Base-by-base conservation (phyloP, 768 basidiomycete species). In the Aureoboletus auriporus region DNA sequence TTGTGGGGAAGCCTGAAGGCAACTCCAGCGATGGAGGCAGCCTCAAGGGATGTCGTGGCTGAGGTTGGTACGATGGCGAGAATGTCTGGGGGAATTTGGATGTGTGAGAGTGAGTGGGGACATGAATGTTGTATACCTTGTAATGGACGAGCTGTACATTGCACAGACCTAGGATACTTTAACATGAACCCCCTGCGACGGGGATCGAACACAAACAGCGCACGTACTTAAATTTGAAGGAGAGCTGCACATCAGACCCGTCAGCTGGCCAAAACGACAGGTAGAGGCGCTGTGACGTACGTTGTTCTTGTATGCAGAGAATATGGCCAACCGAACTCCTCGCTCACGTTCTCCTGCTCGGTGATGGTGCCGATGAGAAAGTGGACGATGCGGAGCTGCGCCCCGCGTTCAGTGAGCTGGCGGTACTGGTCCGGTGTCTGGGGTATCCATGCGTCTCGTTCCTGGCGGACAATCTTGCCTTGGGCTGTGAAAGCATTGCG, bases 11-110 rank as follows among this genome's bases (percentile, higher is more conserved):
- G 81, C 81, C 39, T 77, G 71, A 4, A 74, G 71, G 1, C 68
- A 52, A 41, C 83, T 78, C 92, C 93, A 94, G 50, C 76, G 76
- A 26, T 70, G 74, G 39, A 94, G 2, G 77, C 68, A 13, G 88
- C 82, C 58, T 94, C 83, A 13, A 98, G 80, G 47, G 80, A 92
- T 94, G 39, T 89, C 83, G 4, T 83, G 75, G 23, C 97, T 79
- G 23, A 97, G 78, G 57, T 41, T 61, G 62, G 40, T 34, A 47
- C 40, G 34, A 47, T 47, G 34, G 30, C 29, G 34, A 40, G 30
- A 8, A 47, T 23, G 16, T 47, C 33, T 10, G 4, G 31, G 16
- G 14, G 7, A n/a, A n/a, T n/a, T n/a, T n/a, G n/a, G n/a, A n/a
- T n/a, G n/a, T n/a, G n/a, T n/a, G n/a, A n/a, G n/a, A n/a, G n/a